A percentile compares a stretch with the other conserved stretches of the same genome.
Conservation (phyloP, 768 basidiomycete genomes). For the Suillus alpinus region DNA sequence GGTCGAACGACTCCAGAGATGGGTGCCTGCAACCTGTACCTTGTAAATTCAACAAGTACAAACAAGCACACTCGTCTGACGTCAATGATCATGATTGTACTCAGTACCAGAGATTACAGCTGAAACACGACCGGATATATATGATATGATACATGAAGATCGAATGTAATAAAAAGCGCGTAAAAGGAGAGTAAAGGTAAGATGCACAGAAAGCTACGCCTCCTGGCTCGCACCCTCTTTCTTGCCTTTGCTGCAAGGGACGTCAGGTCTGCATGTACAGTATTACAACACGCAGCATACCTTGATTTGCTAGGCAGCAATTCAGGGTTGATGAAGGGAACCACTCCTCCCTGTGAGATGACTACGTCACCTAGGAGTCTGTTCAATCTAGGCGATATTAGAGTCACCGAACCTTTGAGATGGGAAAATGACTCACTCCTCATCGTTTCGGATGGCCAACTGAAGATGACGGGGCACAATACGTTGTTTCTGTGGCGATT, state of each 20-base stretch:
- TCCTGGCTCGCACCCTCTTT: conserved; percentile 32
- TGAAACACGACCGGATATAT: conserved; percentile 16
- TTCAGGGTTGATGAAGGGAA: conserved; percentile 60
- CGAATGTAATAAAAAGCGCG: conserved; percentile 27
- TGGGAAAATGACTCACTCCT: conserved; percentile 51
- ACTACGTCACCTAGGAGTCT: conserved; percentile 82
- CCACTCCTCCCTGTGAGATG: conserved; percentile 90
- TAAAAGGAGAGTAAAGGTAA: conserved; percentile 16
- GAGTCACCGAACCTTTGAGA: neutral
- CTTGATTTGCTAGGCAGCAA: conserved; percentile 30
- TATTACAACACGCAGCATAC: conserved; percentile 11
- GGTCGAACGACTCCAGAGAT: neutral
- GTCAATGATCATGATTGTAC: neutral
- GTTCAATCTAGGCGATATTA: conserved; percentile 47
- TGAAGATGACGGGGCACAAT: conserved; percentile 92
- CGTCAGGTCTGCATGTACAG: conserved; percentile 6
- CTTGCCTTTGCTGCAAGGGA: conserved; percentile 29
- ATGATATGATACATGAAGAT: conserved; percentile 20
- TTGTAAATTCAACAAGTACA: neutral
- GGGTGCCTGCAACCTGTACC: neutral
- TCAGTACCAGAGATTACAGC: neutral
- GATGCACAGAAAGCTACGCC: conserved; percentile 18
- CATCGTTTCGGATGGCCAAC: conserved; percentile 89
- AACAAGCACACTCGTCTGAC: neutral
- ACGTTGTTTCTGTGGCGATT: conserved; percentile 67